Percentiles rank a stretch among this genome's conserved stretches.
Conservation (phyloP, 768 basidiomycete species). For the Boletus subparvulus region DNA sequence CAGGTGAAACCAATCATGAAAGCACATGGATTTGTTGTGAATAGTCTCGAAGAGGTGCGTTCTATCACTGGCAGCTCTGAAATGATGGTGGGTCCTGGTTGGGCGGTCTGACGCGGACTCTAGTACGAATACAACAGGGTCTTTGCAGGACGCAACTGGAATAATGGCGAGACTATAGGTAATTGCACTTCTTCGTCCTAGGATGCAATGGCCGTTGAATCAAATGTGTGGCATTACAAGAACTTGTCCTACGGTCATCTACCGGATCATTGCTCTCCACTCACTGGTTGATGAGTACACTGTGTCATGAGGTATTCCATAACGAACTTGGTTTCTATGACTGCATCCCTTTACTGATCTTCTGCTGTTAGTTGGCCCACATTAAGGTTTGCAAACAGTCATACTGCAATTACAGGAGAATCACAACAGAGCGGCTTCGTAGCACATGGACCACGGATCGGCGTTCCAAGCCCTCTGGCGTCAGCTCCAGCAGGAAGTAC, state of each 20-base stretch:
- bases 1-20: constrained; percentile 87
- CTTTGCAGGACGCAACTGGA: constrained; percentile 85
- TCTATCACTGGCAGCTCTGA: not conserved
- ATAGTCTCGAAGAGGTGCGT: constrained; percentile 77
- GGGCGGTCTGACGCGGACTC: not conserved
- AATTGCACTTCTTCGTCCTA: not conserved
- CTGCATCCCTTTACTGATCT: constrained; percentile 4
- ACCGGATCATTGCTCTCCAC: constrained; percentile 61
- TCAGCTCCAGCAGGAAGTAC: constrained; percentile 62
- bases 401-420: not conserved
- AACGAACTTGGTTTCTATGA: constrained; percentile 11
- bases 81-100: not conserved
- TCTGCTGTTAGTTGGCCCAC: constrained; percentile 62
- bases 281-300: constrained; percentile 69
- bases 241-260: constrained; percentile 68
- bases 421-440: not conserved
- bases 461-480: constrained; percentile 76
- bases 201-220: not conserved
- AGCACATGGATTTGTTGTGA: constrained; percentile 68
- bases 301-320: constrained; percentile 74
- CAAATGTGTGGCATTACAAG: constrained; percentile 36
- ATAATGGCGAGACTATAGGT: constrained; percentile 79
- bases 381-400: constrained; percentile 54
- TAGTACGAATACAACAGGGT: constrained; percentile 79
- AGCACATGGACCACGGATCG: constrained; percentile 83